phyloP scores from a whole-genome alignment of 352 stramenopile genomes.

The Phytophthora cryptogea region DNA sequence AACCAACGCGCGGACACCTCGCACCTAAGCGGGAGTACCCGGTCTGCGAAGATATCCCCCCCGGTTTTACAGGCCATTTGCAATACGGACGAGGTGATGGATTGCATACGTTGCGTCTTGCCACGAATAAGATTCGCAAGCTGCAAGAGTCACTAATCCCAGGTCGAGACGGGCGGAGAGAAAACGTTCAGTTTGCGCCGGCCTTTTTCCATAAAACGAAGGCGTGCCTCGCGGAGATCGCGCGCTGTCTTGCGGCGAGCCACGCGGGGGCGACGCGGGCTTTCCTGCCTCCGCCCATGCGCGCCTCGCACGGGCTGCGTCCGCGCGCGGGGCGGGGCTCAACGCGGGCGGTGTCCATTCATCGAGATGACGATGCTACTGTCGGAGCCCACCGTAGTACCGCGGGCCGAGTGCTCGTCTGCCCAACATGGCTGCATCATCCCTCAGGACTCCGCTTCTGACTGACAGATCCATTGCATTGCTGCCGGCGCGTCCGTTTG shows the following conservation, averaged over 20 bases:
- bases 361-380: slow-evolving; percentile 17
- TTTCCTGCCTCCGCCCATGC: too few species aligned
- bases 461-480: slow-evolving; percentile 16
- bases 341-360: slow-evolving; percentile 1
- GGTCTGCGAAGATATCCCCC: slow-evolving; percentile 25
- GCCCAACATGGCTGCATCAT: slow-evolving; percentile 23
- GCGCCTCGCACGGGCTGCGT: background rate
- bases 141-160: slow-evolving; percentile 8
- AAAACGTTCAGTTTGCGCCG: slow-evolving; percentile 42
- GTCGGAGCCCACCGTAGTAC: slow-evolving; percentile 30
- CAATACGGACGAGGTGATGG: slow-evolving; percentile 10
- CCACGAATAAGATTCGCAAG: slow-evolving; percentile 39
- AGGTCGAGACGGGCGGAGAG: slow-evolving; percentile 14
- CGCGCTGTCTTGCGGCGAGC: too few species aligned
- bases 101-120: slow-evolving; percentile 3
- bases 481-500: slow-evolving; percentile 20
- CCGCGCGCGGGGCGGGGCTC: too few species aligned
- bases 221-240: background rate
- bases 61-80: slow-evolving; percentile 3
- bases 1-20: slow-evolving; percentile 32
- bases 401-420: slow-evolving; percentile 33
- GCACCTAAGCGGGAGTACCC: slow-evolving; percentile 17
- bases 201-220: slow-evolving; percentile 15
- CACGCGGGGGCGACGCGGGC: too few species aligned
- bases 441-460: slow-evolving; percentile 32